phyloP scores from a whole-genome alignment of 2,329 filamentous ascomycete species.

The Penicillium sumatraense region DNA sequence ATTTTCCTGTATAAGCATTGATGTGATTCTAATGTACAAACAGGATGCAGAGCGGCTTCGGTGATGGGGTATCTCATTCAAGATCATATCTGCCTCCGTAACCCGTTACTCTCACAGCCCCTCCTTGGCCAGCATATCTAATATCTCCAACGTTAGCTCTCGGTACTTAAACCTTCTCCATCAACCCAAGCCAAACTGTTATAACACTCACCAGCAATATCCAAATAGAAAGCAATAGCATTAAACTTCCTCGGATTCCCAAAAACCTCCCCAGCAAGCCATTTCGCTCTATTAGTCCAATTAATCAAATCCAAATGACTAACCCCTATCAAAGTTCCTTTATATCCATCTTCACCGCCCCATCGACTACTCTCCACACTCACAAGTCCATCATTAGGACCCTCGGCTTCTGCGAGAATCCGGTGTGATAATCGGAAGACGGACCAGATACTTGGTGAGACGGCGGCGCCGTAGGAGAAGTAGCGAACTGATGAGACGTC shows the following conservation, averaged over 20 bases:
- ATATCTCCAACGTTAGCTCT: too few relatives aligned
- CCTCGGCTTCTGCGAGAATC: slow-evolving; percentile 59
- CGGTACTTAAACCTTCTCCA: too few relatives aligned
- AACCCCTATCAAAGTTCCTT: slow-evolving; percentile 66
- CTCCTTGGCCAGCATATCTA: slow-evolving; percentile 72
- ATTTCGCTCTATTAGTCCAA: slow-evolving; percentile 66
- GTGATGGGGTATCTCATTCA: background rate
- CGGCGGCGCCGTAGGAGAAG: slow-evolving; percentile 66
- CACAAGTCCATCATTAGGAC: slow-evolving; percentile 66
- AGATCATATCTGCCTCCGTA: too few relatives aligned
- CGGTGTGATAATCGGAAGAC: slow-evolving; percentile 62
- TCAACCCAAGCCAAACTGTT: too few relatives aligned
- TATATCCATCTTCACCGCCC: slow-evolving; percentile 60
- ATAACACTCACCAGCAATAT: slow-evolving; percentile 63
- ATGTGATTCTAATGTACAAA: too few relatives aligned
- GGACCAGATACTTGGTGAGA: slow-evolving; percentile 60
- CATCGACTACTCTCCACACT: slow-evolving; percentile 63
- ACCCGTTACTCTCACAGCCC: slow-evolving; percentile 47
- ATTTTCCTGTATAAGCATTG: too few relatives aligned
- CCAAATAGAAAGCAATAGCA: slow-evolving; percentile 66
- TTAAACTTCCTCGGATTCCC: slow-evolving; percentile 66
- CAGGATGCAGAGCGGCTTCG: too few relatives aligned
- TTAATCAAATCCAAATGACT: slow-evolving; percentile 70
- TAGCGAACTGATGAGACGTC: slow-evolving; percentile 61
- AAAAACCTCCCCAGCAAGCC: slow-evolving; percentile 61